Conservation (phyloP, 768 basidiomycete genomes). For the Mycena rebaudengoi region DNA sequence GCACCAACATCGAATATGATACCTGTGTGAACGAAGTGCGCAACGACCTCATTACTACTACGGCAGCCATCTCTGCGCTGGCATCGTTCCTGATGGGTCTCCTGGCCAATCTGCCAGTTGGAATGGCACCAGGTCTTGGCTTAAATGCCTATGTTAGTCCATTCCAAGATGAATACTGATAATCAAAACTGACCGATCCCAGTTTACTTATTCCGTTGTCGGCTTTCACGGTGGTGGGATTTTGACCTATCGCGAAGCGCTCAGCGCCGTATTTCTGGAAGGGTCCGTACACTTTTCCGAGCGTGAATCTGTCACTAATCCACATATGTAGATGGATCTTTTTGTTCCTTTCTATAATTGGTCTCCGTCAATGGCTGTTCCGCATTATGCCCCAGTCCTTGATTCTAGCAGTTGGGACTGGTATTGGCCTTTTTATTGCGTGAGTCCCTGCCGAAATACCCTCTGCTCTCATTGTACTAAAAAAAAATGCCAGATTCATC, state of each 20-base stretch:
- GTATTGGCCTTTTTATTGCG: constrained; percentile 90
- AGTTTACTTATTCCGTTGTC: constrained; percentile 91
- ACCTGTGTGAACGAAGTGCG: constrained; percentile 68
- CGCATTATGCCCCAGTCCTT: constrained; percentile 90
- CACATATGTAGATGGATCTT: constrained; percentile 81
- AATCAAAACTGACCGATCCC: neutral
- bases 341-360: constrained; percentile 79
- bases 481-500: constrained; percentile 67
- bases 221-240: constrained; percentile 82
- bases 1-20: constrained; percentile 59
- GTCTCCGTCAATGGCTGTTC: constrained; percentile 89
- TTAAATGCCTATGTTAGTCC: constrained; percentile 78
- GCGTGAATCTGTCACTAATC: neutral
- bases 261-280: constrained; percentile 88
- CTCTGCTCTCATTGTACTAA: too few relatives aligned
- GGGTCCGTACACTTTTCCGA: constrained; percentile 59
- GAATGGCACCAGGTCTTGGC: constrained; percentile 87
- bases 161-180: constrained; percentile 3
- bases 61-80: constrained; percentile 79
- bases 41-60: constrained; percentile 83
- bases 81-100: constrained; percentile 85
- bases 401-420: constrained; percentile 84
- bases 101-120: constrained; percentile 89
- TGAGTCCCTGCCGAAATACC: too few relatives aligned
- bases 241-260: constrained; percentile 80